Evolutionary conservation across 176 grass and related monocot species (phyloP), one percentile per base, ranked within the genome.

Genomic region (Hordeum marinum): DNA sequence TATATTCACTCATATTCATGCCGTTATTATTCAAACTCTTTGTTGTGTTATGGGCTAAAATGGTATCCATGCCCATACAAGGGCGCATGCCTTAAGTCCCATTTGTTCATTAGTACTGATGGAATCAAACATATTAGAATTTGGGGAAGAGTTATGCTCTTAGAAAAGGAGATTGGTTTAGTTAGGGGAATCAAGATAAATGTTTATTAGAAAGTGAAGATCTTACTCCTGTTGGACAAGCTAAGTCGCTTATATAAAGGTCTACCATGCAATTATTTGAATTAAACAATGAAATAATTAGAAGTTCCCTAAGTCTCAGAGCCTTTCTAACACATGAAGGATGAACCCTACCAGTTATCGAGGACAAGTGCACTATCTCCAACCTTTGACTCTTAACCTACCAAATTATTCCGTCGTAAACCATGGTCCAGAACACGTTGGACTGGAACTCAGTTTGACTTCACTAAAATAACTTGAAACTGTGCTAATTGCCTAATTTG

Each of bases 141-240:
- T 74, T 48, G 42, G 70, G 24, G 42, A 50, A 74, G 42, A 74
- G 71, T 74, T 75, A 72, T 72, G 39, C 42, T 72, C 68, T 45
- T 72, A 74, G 42, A 17, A 50, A 50, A 50, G 25, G 71, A 73
- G 70, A 26, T 73, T 27, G 6, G 43, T 73, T 27, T 46, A 26
- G 45, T 73, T 46, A 29, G 24, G 70, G 40, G 43, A 72, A 17
- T 27, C 23, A 23, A 50, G 13, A 50, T 31, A 50, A 25, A 43
- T 31, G 25, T 48, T 74, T 74, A 74, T 74, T 74, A 18, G 17
- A 23, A 74, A 74, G 25, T 18, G 42, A 74, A 48, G 42, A 50
- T 17, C 42, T 24, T 50, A 50, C 14, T 74, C 25, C 46, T 50
- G 14, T 50, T 42, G 71, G 42, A 48, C 71, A 75, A 50, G 71